phyloP scores from a whole-genome alignment of 345 rosid genomes.

The Stellera chamaejasme region DNA sequence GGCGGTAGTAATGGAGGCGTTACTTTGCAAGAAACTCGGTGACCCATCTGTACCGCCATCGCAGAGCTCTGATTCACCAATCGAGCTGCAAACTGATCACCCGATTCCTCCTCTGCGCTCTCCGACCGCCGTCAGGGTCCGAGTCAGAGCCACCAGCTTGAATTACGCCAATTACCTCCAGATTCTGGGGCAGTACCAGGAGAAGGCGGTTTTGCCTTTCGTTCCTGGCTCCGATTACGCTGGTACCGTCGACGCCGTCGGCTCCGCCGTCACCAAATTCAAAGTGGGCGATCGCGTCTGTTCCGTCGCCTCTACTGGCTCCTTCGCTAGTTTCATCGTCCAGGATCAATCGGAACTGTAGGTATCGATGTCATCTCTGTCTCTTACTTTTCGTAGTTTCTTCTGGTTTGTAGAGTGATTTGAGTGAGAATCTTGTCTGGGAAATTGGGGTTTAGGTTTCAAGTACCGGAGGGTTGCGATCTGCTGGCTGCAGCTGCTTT shows the following conservation, averaged over 20 bases:
- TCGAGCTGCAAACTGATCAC: conserved; percentile 29
- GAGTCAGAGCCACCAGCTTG: conserved; percentile 88
- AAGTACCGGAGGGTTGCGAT: conserved; percentile 77
- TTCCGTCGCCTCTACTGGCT: conserved; percentile 48
- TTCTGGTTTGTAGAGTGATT: neutral
- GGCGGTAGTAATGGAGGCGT: conserved; percentile 54
- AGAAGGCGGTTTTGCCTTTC: conserved; percentile 77
- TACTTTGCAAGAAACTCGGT: conserved; percentile 65
- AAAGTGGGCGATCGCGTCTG: conserved; percentile 80
- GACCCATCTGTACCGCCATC: conserved; percentile 42
- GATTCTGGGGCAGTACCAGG: conserved; percentile 80
- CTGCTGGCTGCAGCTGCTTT: conserved; percentile 79
- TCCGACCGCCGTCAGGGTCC: conserved; percentile 60
- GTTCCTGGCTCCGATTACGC: conserved; percentile 92
- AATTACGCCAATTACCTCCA: conserved; percentile 93
- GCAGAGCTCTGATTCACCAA: conserved; percentile 32
- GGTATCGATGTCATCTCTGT: conserved; percentile 1
- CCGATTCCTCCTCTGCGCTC: conserved; percentile 56
- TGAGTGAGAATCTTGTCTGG: neutral
- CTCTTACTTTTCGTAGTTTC: conserved; percentile 1
- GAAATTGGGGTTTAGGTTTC: conserved; percentile 26
- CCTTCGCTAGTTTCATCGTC: conserved; percentile 83
- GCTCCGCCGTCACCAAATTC: conserved; percentile 51
- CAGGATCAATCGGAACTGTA: conserved; percentile 62
- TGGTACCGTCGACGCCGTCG: conserved; percentile 62